Evolutionary conservation across 2,329 filamentous ascomycete genomes (phyloP).

Genomic region (Claviceps lovelessii): DNA sequence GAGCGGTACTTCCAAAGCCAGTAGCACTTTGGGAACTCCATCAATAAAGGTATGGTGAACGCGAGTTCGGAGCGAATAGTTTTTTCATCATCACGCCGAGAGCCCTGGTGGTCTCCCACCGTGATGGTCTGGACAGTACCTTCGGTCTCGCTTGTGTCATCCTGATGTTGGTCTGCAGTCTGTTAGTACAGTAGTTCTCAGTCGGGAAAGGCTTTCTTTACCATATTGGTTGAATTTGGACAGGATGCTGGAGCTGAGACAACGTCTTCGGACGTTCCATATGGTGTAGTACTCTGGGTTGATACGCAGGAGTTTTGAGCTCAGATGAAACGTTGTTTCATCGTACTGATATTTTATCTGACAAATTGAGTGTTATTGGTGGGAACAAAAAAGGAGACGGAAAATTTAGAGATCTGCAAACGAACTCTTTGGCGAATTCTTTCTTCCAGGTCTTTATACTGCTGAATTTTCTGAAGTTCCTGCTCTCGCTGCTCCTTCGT

Average conservation of each 20-base stretch:
- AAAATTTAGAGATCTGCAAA: background rate
- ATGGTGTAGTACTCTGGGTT: constrained; percentile 86
- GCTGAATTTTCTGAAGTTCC: constrained; percentile 56
- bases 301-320: constrained; percentile 53
- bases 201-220: background rate
- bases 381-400: background rate
- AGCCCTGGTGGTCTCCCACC: background rate
- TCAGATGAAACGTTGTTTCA: constrained; percentile 8
- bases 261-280: constrained; percentile 76
- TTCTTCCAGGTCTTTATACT: constrained; percentile 55
- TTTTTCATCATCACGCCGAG: constrained; percentile 1
- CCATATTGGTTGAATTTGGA: background rate
- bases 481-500: constrained; percentile 53
- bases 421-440: constrained; percentile 33
- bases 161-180: background rate
- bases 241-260: constrained; percentile 34
- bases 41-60: constrained; percentile 72
- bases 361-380: background rate
- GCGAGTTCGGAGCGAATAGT: constrained; percentile 58
- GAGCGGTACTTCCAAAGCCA: constrained; percentile 97
- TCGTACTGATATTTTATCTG: constrained; percentile 1
- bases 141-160: background rate
- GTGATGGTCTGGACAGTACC: background rate
- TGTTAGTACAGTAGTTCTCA: background rate
- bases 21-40: constrained; percentile 89